Conservation (phyloP, 2,329 filamentous ascomycete species). For the Venturia pyrina region DNA sequence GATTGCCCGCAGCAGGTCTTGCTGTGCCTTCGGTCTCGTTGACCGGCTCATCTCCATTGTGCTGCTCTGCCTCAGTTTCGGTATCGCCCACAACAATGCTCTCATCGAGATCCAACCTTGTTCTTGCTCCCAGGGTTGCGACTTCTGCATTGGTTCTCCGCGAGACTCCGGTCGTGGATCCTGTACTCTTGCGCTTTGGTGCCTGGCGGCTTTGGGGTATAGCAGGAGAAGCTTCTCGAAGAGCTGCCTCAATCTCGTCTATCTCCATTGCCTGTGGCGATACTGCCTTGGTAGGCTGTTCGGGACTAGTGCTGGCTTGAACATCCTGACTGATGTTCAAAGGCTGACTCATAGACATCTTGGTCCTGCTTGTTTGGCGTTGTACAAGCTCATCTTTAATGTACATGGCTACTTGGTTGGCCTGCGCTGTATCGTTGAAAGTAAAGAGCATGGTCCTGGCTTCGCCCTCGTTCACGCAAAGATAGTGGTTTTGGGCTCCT, state of each 20-base stretch:
- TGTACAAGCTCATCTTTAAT: background rate
- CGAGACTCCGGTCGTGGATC: background rate
- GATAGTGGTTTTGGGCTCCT: background rate
- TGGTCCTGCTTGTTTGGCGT: background rate
- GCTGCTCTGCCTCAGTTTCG: background rate
- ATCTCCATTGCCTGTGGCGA: background rate
- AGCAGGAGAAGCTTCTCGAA: background rate
- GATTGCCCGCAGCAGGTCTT: background rate
- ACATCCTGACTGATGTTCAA: background rate
- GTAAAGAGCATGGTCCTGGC: constrained; percentile 3
- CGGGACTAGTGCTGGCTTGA: background rate
- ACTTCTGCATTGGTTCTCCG: background rate
- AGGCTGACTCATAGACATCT: constrained; percentile 2
- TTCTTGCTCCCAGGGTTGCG: background rate
- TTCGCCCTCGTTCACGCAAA: background rate
- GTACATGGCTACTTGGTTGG: background rate
- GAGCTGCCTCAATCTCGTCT: background rate
- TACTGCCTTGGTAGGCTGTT: background rate
- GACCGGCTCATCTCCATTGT: background rate
- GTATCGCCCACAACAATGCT: background rate
- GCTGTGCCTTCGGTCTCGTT: background rate
- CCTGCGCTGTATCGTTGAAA: background rate
- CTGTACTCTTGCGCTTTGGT: background rate
- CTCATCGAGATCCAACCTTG: background rate
- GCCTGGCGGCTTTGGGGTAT: background rate